These are phyloP conservation scores for Hemileia vastatrix DNA, from an alignment of 1,284 basidiomycete species.

Conservation along the genomic window DNA sequence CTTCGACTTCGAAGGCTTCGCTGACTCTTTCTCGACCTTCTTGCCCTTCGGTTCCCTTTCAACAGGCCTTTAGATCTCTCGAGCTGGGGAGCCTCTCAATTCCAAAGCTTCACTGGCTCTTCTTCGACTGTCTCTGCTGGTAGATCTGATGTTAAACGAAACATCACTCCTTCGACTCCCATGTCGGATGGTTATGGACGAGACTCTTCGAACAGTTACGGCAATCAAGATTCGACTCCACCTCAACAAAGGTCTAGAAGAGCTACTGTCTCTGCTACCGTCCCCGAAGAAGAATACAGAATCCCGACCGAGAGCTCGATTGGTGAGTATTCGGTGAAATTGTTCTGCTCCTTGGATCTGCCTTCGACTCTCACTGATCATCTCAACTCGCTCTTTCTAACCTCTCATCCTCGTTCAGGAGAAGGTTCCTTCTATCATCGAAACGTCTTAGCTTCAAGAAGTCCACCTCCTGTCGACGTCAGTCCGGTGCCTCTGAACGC, in stretches of 20 bases:
- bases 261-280: not conserved
- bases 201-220: not conserved
- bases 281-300: not conserved
- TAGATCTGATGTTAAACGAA: not conserved
- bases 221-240: not conserved
- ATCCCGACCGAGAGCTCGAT: not conserved
- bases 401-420: not conserved
- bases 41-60: not conserved
- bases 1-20: no score
- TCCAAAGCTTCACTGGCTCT: not conserved
- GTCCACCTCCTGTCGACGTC: not conserved
- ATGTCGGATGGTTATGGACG: not conserved
- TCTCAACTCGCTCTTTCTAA: not conserved
- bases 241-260: not conserved
- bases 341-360: no score
- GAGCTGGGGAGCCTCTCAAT: not conserved
- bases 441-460: not conserved
- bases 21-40: not conserved
- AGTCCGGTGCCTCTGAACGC: not conserved
- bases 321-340: not conserved
- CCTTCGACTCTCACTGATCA: not conserved
- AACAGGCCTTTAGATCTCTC: not conserved
- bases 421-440: not conserved
- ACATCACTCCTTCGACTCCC: not conserved
- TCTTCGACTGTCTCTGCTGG: not conserved